These are phyloP conservation scores for Alternaria tenuissima DNA, from an alignment of 2,329 filamentous ascomycete genomes.

Conservation along the genomic window DNA sequence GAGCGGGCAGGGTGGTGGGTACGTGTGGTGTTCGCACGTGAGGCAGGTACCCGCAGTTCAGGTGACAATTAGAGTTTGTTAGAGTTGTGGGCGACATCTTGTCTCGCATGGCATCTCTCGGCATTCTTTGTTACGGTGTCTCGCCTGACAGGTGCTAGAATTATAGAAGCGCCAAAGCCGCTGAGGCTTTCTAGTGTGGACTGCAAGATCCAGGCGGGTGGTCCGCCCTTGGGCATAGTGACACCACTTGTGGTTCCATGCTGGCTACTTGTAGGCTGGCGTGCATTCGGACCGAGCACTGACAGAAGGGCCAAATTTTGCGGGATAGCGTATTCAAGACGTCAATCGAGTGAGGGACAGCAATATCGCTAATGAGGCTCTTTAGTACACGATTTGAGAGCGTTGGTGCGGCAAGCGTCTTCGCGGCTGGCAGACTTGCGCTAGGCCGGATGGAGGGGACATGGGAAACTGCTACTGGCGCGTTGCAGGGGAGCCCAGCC, in stretches of 20 bases:
- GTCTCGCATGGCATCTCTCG: constrained; percentile 3
- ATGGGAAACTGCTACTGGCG: neutral
- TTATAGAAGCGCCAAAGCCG: constrained; percentile 13
- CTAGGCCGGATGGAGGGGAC: neutral
- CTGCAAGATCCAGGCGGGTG: constrained; percentile 8
- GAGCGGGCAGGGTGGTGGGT: constrained; percentile 4
- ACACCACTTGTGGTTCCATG: constrained; percentile 11
- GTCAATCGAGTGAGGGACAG: constrained; percentile 2
- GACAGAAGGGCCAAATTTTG: constrained; percentile 4
- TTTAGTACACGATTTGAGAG: neutral
- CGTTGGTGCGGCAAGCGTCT: constrained; percentile 2
- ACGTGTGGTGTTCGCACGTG: constrained; percentile 9
- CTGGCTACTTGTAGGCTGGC: neutral
- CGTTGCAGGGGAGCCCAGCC: constrained; percentile 9
- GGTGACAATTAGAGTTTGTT: constrained; percentile 1
- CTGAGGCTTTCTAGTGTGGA: constrained; percentile 1
- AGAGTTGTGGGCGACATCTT: neutral
- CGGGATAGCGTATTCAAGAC: constrained; percentile 8
- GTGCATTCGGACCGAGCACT: constrained; percentile 1
- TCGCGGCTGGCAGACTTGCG: neutral
- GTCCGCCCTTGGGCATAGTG: constrained; percentile 1
- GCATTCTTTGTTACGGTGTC: neutral
- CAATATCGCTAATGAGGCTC: constrained; percentile 9
- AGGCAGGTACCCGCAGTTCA: constrained; percentile 3
- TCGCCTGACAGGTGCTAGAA: neutral